Evolutionary conservation across 2,329 filamentous ascomycete species (phyloP), one percentile per base, ranked within the genome.

Genomic region (Fusarium musae): DNA sequence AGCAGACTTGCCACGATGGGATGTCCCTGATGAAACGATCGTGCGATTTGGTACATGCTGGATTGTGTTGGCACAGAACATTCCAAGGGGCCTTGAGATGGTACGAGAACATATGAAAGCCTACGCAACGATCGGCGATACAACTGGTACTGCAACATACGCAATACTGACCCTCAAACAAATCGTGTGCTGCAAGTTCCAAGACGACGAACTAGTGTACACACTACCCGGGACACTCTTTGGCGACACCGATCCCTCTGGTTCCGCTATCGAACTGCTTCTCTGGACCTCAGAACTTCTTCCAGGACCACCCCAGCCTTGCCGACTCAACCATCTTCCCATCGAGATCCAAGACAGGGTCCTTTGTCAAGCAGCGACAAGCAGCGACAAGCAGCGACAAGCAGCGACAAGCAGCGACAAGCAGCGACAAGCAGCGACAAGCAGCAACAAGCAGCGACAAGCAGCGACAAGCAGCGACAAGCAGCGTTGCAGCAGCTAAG

Each of bases 281-380:
- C 52, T 76, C n/a, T 75, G 62, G 26, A 26, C 6, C 26, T 26
- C 26, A 26, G 26, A 26, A 26, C 26, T 26, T 26, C 26, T 26
- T 26, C 26, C 6, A 26, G 26, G 5, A 26, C 26, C 26, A 26
- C 26, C 26, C 26, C 26, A 26, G 26, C 26, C 26, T 26, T 26
- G 26, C 26, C 26, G 26, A 26, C 26, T 26, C 57, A 53, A 66
- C 54, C 40, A 11, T 32, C 66, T 78, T n/a, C 75, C 75, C 2
- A 2, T 70, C 30, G 69, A 77, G 49, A 72, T 76, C 7, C 72
- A 76, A 26, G 53, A 72, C 32, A 68, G 23, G 32, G 54, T 77
- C 47, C 62, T 77, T 16, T 23, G n/a, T 49, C 43, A 60, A 15
- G 54, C 57, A 30, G 46, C 63, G 52, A 21, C 26, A 4, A 71